A percentile compares a stretch with the other conserved stretches of the same genome.
Evolutionary conservation across 805 yeast species (phyloP).

Genomic region (Sugiyamaella lignohabitans): DNA sequence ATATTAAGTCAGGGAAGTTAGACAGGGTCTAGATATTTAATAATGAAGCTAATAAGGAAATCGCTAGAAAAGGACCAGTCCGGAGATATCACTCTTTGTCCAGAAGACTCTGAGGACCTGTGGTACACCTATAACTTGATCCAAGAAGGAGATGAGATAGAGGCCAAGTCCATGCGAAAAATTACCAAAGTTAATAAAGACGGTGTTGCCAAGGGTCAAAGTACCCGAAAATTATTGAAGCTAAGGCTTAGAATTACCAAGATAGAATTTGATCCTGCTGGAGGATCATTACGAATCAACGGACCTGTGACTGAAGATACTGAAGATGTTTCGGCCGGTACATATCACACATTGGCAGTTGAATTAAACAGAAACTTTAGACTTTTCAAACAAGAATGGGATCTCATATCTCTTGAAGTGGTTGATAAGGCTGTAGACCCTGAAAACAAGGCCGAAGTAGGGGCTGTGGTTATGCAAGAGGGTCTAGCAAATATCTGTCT

Average conservation of each 20-base stretch:
- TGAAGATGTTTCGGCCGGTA: constrained; percentile 74
- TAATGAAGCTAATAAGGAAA: constrained; percentile 52
- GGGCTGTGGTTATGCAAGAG: constrained; percentile 88
- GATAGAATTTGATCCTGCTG: constrained; percentile 73
- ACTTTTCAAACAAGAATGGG: constrained; percentile 73
- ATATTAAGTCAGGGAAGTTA: too few species aligned
- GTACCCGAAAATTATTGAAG: constrained; percentile 52
- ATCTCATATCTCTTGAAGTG: constrained; percentile 56
- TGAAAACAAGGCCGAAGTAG: constrained; percentile 81
- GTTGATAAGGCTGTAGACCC: constrained; percentile 65
- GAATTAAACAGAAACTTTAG: constrained; percentile 64
- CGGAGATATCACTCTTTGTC: constrained; percentile 60
- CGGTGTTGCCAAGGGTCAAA: constrained; percentile 30
- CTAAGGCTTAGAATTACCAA: constrained; percentile 58
- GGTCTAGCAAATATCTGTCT: constrained; percentile 92
- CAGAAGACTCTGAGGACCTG: constrained; percentile 87
- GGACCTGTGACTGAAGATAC: constrained; percentile 66
- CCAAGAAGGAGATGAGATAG: constrained; percentile 67
- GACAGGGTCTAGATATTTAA: too few species aligned
- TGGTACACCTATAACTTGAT: constrained; percentile 83
- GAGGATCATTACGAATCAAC: constrained; percentile 67
- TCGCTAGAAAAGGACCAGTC: constrained; percentile 51
- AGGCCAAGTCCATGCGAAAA: constrained; percentile 62
- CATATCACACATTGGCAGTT: constrained; percentile 82
- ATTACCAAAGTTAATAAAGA: constrained; percentile 37